These are phyloP conservation scores for Diospyros lotus DNA, from an alignment of 148 eudicot genomes.

Conservation along the genomic window DNA sequence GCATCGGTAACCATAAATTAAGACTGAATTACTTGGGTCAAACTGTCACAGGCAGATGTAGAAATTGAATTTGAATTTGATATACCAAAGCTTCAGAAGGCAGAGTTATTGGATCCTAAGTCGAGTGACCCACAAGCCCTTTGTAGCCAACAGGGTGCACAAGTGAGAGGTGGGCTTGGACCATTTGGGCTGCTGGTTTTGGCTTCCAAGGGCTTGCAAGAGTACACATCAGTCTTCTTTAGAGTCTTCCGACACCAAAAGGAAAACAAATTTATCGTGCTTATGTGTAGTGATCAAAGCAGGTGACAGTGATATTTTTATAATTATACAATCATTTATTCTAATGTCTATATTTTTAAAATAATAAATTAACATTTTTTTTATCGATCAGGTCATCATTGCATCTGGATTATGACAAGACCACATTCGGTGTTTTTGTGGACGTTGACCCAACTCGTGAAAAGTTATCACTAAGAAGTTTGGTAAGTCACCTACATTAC, in stretches of 20 bases:
- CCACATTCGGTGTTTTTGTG: slow-evolving; percentile 47
- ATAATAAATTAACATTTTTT: background rate
- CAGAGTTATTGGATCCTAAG: slow-evolving; percentile 34
- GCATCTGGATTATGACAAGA: slow-evolving; percentile 37
- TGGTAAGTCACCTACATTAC: slow-evolving; percentile 23
- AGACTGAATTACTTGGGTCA: no score
- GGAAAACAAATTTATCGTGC: slow-evolving; percentile 31
- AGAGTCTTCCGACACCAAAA: slow-evolving; percentile 32
- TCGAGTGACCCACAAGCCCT: slow-evolving; percentile 42
- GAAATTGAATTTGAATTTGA: slow-evolving; percentile 37
- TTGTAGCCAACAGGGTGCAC: slow-evolving; percentile 35
- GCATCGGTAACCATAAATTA: no score
- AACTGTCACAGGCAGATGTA: slow-evolving; percentile 45
- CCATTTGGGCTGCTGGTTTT: slow-evolving; percentile 61
- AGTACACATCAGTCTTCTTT: slow-evolving; percentile 64
- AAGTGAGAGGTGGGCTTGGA: slow-evolving; percentile 41
- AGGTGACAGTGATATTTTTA: slow-evolving; percentile 17
- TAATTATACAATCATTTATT: background rate
- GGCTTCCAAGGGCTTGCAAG: slow-evolving; percentile 53
- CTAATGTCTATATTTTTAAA: background rate
- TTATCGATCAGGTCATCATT: slow-evolving; percentile 37
- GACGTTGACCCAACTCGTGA: slow-evolving; percentile 48
- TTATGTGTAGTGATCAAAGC: slow-evolving; percentile 80
- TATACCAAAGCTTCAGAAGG: slow-evolving; percentile 21
- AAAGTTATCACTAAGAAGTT: slow-evolving; percentile 37